Conservation (phyloP, 1,284 basidiomycete species). For the Apiotrichum gamsii region DNA sequence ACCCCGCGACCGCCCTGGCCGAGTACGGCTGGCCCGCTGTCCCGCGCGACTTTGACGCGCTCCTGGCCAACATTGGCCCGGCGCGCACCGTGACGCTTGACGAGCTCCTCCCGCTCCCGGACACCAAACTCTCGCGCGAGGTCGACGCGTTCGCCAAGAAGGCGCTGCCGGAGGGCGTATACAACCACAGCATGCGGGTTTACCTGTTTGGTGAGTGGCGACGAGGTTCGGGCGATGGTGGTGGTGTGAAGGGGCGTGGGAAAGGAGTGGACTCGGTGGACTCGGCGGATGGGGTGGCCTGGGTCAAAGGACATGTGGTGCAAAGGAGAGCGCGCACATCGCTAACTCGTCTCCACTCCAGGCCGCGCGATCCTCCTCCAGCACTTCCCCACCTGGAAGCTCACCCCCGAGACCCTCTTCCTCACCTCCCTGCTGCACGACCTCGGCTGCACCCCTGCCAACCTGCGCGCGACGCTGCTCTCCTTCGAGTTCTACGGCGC, state of each 20-base stretch:
- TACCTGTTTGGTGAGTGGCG: conserved; percentile 36
- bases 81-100: background rate
- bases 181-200: conserved; percentile 54
- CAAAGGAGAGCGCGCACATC: too few relatives aligned
- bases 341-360: background rate
- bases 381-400: conserved; percentile 22
- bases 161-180: conserved; percentile 52
- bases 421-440: conserved; percentile 55
- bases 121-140: conserved; percentile 11
- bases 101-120: conserved; percentile 4
- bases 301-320: background rate
- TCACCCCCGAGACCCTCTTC: conserved; percentile 54
- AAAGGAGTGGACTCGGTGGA: too few relatives aligned
- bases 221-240: too few relatives aligned
- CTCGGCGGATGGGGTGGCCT: too few relatives aligned
- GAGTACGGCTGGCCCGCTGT: conserved; percentile 8
- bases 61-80: background rate
- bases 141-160: conserved; percentile 13
- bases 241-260: too few relatives aligned
- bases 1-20: background rate
- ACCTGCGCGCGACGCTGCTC: conserved; percentile 54
- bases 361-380: conserved; percentile 11
- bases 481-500: conserved; percentile 54
- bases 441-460: conserved; percentile 54
- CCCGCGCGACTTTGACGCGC: conserved; percentile 1